Conservation (phyloP, 306 rosid genomes). For the Cicer chorassanicum region DNA sequence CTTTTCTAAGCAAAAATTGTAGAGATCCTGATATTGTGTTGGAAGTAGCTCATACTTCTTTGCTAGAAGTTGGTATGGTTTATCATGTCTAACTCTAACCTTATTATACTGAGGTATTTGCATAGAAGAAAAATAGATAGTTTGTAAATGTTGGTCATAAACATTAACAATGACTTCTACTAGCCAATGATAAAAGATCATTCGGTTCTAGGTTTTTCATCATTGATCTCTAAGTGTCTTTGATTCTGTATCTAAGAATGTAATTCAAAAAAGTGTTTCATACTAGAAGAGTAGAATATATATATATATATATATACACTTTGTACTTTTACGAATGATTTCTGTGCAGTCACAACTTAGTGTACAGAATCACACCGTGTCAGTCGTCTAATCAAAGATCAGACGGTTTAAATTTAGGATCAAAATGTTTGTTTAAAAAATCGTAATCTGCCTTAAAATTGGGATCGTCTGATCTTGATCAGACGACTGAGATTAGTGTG, state of each 20-base stretch:
- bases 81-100: conserved; percentile 63
- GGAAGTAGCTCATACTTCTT: conserved; percentile 70
- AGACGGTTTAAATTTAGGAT: too few species aligned
- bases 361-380: too few species aligned
- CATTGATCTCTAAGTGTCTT: conserved; percentile 42
- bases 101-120: neutral
- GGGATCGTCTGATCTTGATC: too few species aligned
- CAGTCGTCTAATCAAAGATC: too few species aligned
- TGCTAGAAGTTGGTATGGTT: conserved; percentile 85
- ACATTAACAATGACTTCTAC: conserved; percentile 28
- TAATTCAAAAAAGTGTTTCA: conserved; percentile 40
- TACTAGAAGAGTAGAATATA: conserved; percentile 35
- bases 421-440: too few species aligned
- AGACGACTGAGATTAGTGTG: too few species aligned
- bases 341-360: too few species aligned
- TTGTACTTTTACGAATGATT: neutral
- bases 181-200: conserved; percentile 19
- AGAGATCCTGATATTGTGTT: conserved; percentile 66
- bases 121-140: conserved; percentile 23
- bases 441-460: too few species aligned
- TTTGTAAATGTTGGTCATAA: conserved; percentile 41
- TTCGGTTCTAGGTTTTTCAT: conserved; percentile 29
- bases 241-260: conserved; percentile 40
- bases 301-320: neutral
- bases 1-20: conserved; percentile 73